These are phyloP conservation scores for Collybia sordida DNA, from an alignment of 768 basidiomycete species.

Conservation along the genomic window DNA sequence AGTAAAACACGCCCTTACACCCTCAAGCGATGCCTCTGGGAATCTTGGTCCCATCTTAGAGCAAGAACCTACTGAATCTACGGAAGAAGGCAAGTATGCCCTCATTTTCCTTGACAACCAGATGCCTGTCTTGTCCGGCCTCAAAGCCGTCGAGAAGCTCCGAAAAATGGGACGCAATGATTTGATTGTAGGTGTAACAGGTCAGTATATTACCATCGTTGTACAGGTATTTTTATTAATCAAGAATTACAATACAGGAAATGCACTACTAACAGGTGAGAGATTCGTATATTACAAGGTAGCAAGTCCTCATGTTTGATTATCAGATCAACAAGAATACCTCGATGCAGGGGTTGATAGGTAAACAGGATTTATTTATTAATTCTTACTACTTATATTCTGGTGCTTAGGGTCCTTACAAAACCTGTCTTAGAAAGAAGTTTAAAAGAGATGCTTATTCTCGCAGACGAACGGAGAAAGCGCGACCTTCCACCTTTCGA, in stretches of 20 bases:
- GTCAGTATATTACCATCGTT: slow-evolving; percentile 27
- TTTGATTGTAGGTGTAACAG: slow-evolving; percentile 83
- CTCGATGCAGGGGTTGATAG: slow-evolving; percentile 73
- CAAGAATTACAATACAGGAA: slow-evolving; percentile 33
- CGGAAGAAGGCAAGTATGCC: slow-evolving; percentile 39
- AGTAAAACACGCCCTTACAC: slow-evolving; percentile 27
- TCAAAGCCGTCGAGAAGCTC: slow-evolving; percentile 64
- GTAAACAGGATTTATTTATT: slow-evolving; percentile 38
- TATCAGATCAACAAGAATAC: slow-evolving; percentile 77
- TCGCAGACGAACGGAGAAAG: slow-evolving; percentile 49
- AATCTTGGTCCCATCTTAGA: slow-evolving; percentile 37
- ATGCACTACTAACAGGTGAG: slow-evolving; percentile 50
- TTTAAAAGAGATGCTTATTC: slow-evolving; percentile 41
- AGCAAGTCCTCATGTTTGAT: too few relatives aligned
- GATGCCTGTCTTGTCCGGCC: slow-evolving; percentile 80
- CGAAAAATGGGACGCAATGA: slow-evolving; percentile 65
- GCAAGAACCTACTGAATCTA: slow-evolving; percentile 20
- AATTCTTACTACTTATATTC: slow-evolving; percentile 6
- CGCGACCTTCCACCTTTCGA: slow-evolving; percentile 10
- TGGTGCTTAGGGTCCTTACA: slow-evolving; percentile 57
- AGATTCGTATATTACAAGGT: slow-evolving; percentile 3
- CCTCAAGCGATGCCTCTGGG: slow-evolving; percentile 36
- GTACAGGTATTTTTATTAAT: background rate
- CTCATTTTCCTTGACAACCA: slow-evolving; percentile 68
- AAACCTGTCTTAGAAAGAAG: slow-evolving; percentile 75